Evolutionary conservation across 306 rosid genomes (phyloP), one percentile per base, ranked within the genome.

Genomic region (Quercus engelmannii): DNA sequence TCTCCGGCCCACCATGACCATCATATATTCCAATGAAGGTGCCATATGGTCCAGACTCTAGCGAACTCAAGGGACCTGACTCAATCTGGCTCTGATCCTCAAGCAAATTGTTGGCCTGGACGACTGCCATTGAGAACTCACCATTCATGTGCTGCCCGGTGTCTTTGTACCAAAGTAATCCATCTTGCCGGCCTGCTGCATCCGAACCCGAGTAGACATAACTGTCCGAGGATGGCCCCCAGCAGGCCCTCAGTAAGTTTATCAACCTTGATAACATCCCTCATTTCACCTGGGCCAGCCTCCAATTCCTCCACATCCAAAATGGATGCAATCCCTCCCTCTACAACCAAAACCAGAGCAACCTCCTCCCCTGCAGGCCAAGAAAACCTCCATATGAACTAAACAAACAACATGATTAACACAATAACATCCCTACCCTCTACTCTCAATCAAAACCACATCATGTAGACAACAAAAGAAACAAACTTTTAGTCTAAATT

Each of bases 1-100:
- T 89, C 89, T 94, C 98, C 1, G 98, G 98, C 55, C 98, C 98
- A 1, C 98, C 98, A 19, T 94, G 98, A 63, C 98, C 98, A 58
- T 92, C 97, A 63, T 94, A 94, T 3, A 94, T 82, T 74, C 98
- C 98, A 35, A 94, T 74, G 72, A 94, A 94, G 59, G 94, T 92
- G 15, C 97, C 98, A 75, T 86, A 85, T 1, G 97, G 97, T 51
- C 97, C 97, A 70, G 87, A 80, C 19, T 94, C 97, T 0, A 87
- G 88, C 78, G 78, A 85, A 83, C 97, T 89, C 74, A 94, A 89
- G 14, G 92, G 83, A 65, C 98, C 97, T 41, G 98, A 92, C 87
- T 94, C 98, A 67, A 94, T 38, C 87, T 94, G 98, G 85, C 98
- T 92, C 83, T 91, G 97, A 84, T 94, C 98, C 89, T 94, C 98